phyloP scores from a whole-genome alignment of 306 rosid species.

The Hippophae gyantsensis region DNA sequence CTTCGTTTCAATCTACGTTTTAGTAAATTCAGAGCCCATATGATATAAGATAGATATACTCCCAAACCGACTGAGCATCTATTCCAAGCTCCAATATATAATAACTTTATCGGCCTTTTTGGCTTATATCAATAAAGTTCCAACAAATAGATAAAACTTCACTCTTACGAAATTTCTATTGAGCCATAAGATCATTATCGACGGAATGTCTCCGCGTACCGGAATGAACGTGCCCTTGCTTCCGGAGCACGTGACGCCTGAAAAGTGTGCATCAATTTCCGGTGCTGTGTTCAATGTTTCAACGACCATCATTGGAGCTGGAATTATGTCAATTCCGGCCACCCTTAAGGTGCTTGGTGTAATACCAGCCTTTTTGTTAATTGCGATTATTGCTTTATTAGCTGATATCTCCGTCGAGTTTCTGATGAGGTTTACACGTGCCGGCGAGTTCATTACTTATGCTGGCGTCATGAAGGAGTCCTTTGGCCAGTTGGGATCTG shows the following conservation, averaged over 20 bases:
- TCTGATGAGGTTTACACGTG: slow-evolving; percentile 64
- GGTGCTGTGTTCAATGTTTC: slow-evolving; percentile 87
- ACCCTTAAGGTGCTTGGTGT: slow-evolving; percentile 75
- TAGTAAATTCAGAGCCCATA: too few relatives aligned
- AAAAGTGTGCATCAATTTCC: slow-evolving; percentile 30
- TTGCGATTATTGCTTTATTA: slow-evolving; percentile 49
- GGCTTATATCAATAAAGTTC: too few relatives aligned
- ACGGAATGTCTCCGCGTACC: slow-evolving; percentile 51
- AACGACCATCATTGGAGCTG: slow-evolving; percentile 75
- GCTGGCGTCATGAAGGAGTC: slow-evolving; percentile 86
- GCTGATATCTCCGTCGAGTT: slow-evolving; percentile 67
- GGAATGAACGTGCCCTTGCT: slow-evolving; percentile 43
- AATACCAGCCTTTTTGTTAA: slow-evolving; percentile 46
- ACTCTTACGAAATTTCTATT: neutral
- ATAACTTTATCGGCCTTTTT: too few relatives aligned
- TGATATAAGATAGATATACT: too few relatives aligned
- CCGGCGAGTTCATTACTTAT: slow-evolving; percentile 61
- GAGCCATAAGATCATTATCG: neutral
- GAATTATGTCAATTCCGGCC: slow-evolving; percentile 91
- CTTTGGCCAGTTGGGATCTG: slow-evolving; percentile 53
- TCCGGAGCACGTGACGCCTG: slow-evolving; percentile 3
- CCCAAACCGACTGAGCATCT: too few relatives aligned
- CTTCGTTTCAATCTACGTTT: too few relatives aligned
- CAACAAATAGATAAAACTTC: neutral
- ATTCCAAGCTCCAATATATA: too few relatives aligned